Evolutionary conservation across 805 yeast species (phyloP).

Genomic region (Pichia exigua): DNA sequence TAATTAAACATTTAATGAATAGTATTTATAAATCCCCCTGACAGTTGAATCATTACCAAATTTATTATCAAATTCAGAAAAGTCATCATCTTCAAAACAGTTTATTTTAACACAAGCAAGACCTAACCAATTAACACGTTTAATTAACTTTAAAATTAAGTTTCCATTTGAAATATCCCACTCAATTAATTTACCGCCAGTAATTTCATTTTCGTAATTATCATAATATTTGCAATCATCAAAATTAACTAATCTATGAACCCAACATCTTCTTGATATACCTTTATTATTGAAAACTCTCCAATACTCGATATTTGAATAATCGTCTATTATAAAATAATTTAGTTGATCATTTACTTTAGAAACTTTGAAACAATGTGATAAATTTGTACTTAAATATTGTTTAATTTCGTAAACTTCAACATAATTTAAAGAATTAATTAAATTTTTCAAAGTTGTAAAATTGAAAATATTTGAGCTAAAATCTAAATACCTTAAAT

Average conservation of each 20-base stretch:
- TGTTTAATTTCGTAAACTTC: slow-evolving; percentile 60
- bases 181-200: slow-evolving; percentile 27
- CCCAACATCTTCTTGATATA: slow-evolving; percentile 78
- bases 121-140: slow-evolving; percentile 42
- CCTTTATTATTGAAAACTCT: slow-evolving; percentile 40
- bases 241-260: slow-evolving; percentile 22
- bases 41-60: slow-evolving; percentile 47
- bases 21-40: slow-evolving; percentile 51
- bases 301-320: slow-evolving; percentile 30
- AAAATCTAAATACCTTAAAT: slow-evolving; percentile 7
- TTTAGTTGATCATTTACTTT: slow-evolving; percentile 14
- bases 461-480: slow-evolving; percentile 3
- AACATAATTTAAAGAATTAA: not conserved
- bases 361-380: slow-evolving; percentile 12
- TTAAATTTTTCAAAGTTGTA: not conserved
- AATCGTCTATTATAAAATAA: not conserved
- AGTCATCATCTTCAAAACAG: slow-evolving; percentile 45
- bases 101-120: slow-evolving; percentile 47
- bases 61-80: slow-evolving; percentile 31
- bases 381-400: slow-evolving; percentile 34
- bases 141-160: slow-evolving; percentile 40
- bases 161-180: slow-evolving; percentile 61
- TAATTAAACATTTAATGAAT: slow-evolving; percentile 40
- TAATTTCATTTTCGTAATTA: slow-evolving; percentile 29
- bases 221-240: slow-evolving; percentile 10